Evolutionary conservation across 129 eudicot species (phyloP).

Genomic region (Scalesia atractyloides): DNA sequence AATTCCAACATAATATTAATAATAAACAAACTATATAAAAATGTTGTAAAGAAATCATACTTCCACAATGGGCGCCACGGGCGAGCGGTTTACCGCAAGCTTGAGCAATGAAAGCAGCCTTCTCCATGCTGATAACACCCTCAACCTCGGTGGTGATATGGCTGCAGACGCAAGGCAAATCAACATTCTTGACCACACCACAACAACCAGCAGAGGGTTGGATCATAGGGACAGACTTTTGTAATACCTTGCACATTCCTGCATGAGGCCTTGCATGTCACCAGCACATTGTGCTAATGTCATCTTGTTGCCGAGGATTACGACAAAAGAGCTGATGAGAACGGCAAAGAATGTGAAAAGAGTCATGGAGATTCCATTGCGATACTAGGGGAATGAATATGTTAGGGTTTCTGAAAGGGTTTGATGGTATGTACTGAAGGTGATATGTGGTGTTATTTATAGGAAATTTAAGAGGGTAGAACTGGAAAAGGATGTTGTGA

Average conservation of each 20-base stretch:
- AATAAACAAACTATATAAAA: not conserved
- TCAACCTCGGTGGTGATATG: slow-evolving; percentile 50
- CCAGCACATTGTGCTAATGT: slow-evolving; percentile 58
- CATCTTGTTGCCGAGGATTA: slow-evolving; percentile 10
- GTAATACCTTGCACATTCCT: slow-evolving; percentile 52
- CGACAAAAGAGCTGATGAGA: not conserved
- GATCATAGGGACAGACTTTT: slow-evolving; percentile 41
- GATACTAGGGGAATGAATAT: not conserved
- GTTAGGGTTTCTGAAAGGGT: slow-evolving; percentile 1
- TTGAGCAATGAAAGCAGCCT: slow-evolving; percentile 55
- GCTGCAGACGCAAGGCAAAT: slow-evolving; percentile 49
- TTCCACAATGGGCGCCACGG: slow-evolving; percentile 65
- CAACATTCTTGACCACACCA: slow-evolving; percentile 44
- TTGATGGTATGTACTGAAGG: slow-evolving; percentile 17
- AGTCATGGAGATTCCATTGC: slow-evolving; percentile 26
- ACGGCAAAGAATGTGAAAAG: slow-evolving; percentile 15
- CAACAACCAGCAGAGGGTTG: slow-evolving; percentile 64
- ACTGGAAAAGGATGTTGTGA: slow-evolving; percentile 12
- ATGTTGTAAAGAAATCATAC: slow-evolving; percentile 18
- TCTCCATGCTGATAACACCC: slow-evolving; percentile 62
- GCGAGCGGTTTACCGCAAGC: slow-evolving; percentile 56
- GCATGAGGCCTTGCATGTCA: slow-evolving; percentile 52
- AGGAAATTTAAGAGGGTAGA: slow-evolving; percentile 19
- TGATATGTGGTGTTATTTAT: slow-evolving; percentile 26
- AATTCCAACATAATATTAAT: not conserved